Evolutionary conservation across 495 filamentous ascomycete species (phyloP), one percentile per base, ranked within the genome.

Genomic region (Cudoniella acicularis): DNA sequence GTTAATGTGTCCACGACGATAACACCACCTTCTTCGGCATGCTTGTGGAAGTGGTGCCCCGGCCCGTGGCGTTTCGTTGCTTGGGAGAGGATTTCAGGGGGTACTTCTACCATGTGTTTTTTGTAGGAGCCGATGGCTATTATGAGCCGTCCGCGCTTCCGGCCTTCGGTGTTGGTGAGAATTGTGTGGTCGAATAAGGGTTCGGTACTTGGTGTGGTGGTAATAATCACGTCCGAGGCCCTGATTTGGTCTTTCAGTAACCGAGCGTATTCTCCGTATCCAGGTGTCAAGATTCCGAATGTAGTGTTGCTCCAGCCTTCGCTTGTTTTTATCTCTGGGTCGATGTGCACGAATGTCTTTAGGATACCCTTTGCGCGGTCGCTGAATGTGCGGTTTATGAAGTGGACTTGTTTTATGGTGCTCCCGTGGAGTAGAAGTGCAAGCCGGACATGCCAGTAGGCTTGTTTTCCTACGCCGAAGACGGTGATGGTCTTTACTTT

Each of bases 391-490:
- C 83, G 83, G 67, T 90, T 92, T 62, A 96, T 81, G 63, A 96
- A 87, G 73, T 87, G 84, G 16, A 96, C 80, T 49, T 87, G 81
- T 59, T 86, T 82, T 63, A 96, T 87, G 4, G 89, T 89, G 13
- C 71, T 60, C 0, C 87, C 86, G 16, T 87, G 84, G 13, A 96
- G 77, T 18, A 90, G 77, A 21, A 98, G 75, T 0, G 90, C 83
- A 11, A 96, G 79, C 0, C 91, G 88, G 52, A 92, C 83, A 70
- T 96, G 92, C 93, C 93, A 98, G 71, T 90, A 91, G 10, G 94
- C 94, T 72, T 96, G 92, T 60, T 86, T 83, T 21, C 93, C 93
- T 11, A 87, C 84, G n/a, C 93, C 94, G 68, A 98, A 97, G 51
- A 96, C 87, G 24, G 86, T 81, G 1, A 96, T 61, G 10, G 85